These are phyloP conservation scores for Lactifluus piperatus DNA, from an alignment of 768 basidiomycete genomes.

Conservation along the genomic window DNA sequence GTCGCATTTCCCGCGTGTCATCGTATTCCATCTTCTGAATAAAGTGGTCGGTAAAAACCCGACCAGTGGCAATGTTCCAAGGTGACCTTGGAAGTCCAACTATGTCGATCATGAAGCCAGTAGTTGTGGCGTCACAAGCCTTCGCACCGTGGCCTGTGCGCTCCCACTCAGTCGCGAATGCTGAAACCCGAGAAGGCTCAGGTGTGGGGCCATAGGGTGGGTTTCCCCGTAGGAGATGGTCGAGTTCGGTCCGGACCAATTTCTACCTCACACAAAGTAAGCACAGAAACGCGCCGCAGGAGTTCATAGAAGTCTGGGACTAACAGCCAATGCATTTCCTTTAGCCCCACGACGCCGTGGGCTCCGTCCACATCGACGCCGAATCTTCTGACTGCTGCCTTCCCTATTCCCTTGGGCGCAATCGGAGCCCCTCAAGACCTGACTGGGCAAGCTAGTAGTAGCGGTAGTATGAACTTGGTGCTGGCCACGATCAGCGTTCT, in stretches of 20 bases:
- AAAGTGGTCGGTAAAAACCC: not conserved
- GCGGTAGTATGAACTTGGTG: too few relatives aligned
- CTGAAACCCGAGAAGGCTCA: not conserved
- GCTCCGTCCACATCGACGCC: too few relatives aligned
- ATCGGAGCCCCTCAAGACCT: too few relatives aligned
- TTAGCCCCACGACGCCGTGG: too few relatives aligned
- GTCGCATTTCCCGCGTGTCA: not conserved
- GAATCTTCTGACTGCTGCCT: too few relatives aligned
- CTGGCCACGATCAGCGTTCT: too few relatives aligned
- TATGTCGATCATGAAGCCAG: not conserved
- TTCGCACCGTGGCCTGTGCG: not conserved
- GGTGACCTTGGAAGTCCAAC: not conserved
- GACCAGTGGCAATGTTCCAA: not conserved
- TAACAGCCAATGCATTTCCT: too few relatives aligned
- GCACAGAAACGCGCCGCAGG: too few relatives aligned
- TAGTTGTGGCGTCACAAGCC: not conserved
- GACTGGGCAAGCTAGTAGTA: too few relatives aligned
- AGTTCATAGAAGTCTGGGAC: too few relatives aligned
- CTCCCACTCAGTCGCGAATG: not conserved
- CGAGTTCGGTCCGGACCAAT: not conserved
- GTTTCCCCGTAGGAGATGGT: not conserved
- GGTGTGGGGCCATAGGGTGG: not conserved
- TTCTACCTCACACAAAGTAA: too few relatives aligned
- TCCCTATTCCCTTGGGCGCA: too few relatives aligned
- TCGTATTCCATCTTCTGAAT: not conserved